Conservation (phyloP, 2,329 filamentous ascomycete genomes). For the Talaromyces rugulosus region DNA sequence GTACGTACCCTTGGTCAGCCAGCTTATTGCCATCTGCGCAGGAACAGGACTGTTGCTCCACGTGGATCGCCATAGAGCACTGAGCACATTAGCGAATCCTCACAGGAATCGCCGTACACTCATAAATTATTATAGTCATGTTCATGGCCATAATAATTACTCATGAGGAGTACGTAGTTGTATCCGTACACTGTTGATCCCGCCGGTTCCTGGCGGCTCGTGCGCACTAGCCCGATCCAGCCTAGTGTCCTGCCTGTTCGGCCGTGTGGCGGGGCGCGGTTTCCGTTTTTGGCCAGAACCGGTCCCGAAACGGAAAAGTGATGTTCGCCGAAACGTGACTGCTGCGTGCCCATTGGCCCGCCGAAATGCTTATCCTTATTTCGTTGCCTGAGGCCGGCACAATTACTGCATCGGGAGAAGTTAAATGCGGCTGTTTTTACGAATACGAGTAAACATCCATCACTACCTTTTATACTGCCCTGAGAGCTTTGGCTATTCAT, state of each 20-base stretch:
- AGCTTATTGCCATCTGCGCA: not conserved
- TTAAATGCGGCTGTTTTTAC: too few species aligned
- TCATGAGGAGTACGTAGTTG: too few species aligned
- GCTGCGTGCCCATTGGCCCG: not conserved
- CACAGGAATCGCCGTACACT: too few species aligned
- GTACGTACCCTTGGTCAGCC: not conserved
- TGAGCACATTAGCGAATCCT: too few species aligned
- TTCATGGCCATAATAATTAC: too few species aligned
- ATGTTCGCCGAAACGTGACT: not conserved
- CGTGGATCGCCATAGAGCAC: not conserved
- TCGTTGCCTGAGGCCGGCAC: not conserved
- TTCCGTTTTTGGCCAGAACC: not conserved
- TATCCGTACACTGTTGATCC: not conserved
- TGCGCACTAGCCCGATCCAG: not conserved
- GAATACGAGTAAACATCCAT: too few species aligned
- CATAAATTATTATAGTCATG: too few species aligned
- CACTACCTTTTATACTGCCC: too few species aligned
- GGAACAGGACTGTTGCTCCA: not conserved
- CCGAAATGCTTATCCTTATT: not conserved
- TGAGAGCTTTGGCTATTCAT: too few species aligned
- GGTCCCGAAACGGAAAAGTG: not conserved
- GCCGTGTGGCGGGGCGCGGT: not conserved
- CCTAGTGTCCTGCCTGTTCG: not conserved
- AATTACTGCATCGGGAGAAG: not conserved
- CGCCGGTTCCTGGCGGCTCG: not conserved